Percentiles rank a stretch among this genome's conserved stretches.
phyloP scores from a whole-genome alignment of 345 rosid genomes.

The Noccaea caerulescens region DNA sequence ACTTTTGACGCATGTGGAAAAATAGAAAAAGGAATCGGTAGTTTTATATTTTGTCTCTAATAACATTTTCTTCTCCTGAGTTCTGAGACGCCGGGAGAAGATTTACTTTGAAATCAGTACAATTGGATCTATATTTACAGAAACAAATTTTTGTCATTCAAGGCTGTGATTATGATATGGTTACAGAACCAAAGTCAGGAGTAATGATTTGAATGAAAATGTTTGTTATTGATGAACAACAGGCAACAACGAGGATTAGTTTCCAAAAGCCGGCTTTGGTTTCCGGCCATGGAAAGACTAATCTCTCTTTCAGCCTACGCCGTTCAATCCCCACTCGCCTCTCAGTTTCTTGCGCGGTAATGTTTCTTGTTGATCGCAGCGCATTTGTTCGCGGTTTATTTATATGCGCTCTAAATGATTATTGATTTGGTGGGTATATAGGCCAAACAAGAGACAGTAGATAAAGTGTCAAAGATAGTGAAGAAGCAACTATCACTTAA shows the following conservation, averaged over 20 bases:
- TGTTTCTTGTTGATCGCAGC: too few relatives aligned
- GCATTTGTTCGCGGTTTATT: not conserved
- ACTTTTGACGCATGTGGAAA: not conserved
- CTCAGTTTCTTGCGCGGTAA: conserved; percentile 56
- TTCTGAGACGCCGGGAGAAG: not conserved
- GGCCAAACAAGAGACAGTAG: conserved; percentile 68
- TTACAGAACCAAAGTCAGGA: conserved; percentile 18
- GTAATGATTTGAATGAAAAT: not conserved
- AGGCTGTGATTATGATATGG: not conserved
- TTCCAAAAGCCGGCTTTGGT: conserved; percentile 42
- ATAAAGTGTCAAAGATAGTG: conserved; percentile 64
- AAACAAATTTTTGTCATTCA: not conserved
- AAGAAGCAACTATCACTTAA: conserved; percentile 65
- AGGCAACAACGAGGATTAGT: conserved; percentile 46
- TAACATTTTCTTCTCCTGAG: not conserved
- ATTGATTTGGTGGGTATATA: conserved; percentile 30
- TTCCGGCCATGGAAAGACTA: conserved; percentile 47
- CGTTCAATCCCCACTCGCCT: conserved; percentile 50
- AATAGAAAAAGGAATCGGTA: not conserved
- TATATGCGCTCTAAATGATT: not conserved
- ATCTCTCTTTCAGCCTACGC: conserved; percentile 46
- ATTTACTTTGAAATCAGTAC: not conserved
- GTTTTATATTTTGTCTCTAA: not conserved
- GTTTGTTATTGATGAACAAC: conserved; percentile 27
- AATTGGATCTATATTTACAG: not conserved